Evolutionary conservation across 2,329 filamentous ascomycete species (phyloP).

Genomic region (Hysterium pulicare): DNA sequence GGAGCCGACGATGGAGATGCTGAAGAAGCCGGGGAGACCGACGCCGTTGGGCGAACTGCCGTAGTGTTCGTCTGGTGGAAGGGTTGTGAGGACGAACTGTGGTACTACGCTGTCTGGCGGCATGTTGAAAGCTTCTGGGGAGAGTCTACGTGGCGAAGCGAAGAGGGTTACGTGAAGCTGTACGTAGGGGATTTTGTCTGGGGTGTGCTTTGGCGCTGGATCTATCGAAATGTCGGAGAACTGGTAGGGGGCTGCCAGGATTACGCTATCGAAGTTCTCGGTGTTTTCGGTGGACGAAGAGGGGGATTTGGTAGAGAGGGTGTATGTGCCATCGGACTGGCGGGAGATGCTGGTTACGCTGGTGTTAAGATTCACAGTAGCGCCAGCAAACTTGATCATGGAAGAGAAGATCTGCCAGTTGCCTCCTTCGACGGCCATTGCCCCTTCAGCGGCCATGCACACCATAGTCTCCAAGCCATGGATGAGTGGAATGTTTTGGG

Average conservation of each 20-base stretch:
- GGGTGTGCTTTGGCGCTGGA: conserved; percentile 46
- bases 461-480: conserved; percentile 90
- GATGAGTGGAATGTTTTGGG: conserved; percentile 79
- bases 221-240: conserved; percentile 65
- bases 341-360: conserved; percentile 59
- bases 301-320: conserved; percentile 38
- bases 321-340: conserved; percentile 38
- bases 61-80: conserved; percentile 58
- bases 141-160: conserved; percentile 70
- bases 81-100: conserved; percentile 76
- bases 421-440: conserved; percentile 73
- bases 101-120: conserved; percentile 59
- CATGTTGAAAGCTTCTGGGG: conserved; percentile 69
- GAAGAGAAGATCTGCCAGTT: conserved; percentile 93
- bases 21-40: conserved; percentile 78
- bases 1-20: conserved; percentile 69
- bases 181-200: conserved; percentile 82
- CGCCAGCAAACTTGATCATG: conserved; percentile 67
- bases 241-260: conserved; percentile 82
- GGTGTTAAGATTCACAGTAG: conserved; percentile 63
- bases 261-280: conserved; percentile 67
- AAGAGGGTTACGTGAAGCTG: conserved; percentile 87
- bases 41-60: conserved; percentile 54
- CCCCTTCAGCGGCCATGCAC: conserved; percentile 84
- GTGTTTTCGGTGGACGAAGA: conserved; percentile 10